Conservation (phyloP, 306 rosid species). For the Lathyrus oleraceus region DNA sequence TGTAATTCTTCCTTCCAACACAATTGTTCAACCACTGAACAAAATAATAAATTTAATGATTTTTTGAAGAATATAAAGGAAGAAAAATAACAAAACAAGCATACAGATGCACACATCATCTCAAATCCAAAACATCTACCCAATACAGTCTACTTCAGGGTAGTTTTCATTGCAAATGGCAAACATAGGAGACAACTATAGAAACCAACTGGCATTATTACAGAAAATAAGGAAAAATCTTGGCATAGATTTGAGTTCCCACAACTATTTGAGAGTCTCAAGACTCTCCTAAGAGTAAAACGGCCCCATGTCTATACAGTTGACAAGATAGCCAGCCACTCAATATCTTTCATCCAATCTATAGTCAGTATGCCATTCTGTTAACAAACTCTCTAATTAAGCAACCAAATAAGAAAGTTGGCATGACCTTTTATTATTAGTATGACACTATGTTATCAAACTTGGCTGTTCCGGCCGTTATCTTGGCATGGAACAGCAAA, state of each 20-base stretch:
- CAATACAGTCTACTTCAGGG: conserved; percentile 12
- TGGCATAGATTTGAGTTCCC: not conserved
- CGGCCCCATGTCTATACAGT: not conserved
- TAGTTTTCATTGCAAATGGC: conserved; percentile 22
- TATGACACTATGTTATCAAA: not conserved
- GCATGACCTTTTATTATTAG: not conserved
- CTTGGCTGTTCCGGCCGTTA: too few species aligned
- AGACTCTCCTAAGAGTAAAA: not conserved
- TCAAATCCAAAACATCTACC: conserved; percentile 14
- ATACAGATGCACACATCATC: conserved; percentile 11
- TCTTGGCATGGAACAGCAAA: too few species aligned
- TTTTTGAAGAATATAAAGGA: conserved; percentile 29
- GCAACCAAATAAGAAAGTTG: not conserved
- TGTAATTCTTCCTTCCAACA: conserved; percentile 79
- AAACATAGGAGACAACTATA: not conserved
- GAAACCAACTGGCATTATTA: not conserved
- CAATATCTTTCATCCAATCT: not conserved
- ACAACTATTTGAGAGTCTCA: not conserved
- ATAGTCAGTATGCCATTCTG: not conserved
- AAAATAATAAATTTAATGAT: conserved; percentile 29
- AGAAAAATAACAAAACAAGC: conserved; percentile 12
- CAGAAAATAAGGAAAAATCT: not conserved
- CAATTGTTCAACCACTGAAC: conserved; percentile 90
- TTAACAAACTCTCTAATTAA: not conserved
- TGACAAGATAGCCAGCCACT: not conserved